Evolutionary conservation across 306 rosid species (phyloP).

Genomic region (Cucurbita argyrosperma): DNA sequence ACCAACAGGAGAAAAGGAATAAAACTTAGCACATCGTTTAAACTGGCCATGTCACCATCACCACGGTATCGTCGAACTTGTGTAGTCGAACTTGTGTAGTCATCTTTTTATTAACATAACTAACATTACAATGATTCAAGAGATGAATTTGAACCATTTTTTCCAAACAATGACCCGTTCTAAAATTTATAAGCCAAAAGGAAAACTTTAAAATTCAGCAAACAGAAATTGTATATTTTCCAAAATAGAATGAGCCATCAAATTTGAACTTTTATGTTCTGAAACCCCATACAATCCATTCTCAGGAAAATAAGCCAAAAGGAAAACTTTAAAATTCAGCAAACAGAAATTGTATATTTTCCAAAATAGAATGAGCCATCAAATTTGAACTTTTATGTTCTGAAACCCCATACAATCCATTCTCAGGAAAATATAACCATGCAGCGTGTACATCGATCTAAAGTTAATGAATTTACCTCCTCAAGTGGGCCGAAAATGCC

Average conservation of each 20-base stretch:
- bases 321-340: not conserved
- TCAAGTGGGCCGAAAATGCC: slow-evolving; percentile 90
- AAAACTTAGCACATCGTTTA: not conserved
- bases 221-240: not conserved
- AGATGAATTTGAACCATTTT: not conserved
- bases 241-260: not conserved
- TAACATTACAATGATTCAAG: not conserved
- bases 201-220: not conserved
- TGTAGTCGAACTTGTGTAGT: not conserved
- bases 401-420: not conserved
- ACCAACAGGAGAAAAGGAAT: not conserved
- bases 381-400: not conserved
- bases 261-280: not conserved
- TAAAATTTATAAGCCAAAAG: not conserved
- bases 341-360: not conserved
- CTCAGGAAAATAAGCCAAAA: not conserved
- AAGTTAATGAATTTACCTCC: slow-evolving; percentile 38
- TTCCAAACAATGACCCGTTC: not conserved
- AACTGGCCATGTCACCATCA: not conserved
- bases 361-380: not conserved
- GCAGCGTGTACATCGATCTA: not conserved
- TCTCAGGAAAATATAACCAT: not conserved
- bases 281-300: not conserved
- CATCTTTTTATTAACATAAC: not conserved
- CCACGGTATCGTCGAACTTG: not conserved